Evolutionary conservation across 2,329 filamentous ascomycete species (phyloP).

Genomic region (Claviceps digitariae): DNA sequence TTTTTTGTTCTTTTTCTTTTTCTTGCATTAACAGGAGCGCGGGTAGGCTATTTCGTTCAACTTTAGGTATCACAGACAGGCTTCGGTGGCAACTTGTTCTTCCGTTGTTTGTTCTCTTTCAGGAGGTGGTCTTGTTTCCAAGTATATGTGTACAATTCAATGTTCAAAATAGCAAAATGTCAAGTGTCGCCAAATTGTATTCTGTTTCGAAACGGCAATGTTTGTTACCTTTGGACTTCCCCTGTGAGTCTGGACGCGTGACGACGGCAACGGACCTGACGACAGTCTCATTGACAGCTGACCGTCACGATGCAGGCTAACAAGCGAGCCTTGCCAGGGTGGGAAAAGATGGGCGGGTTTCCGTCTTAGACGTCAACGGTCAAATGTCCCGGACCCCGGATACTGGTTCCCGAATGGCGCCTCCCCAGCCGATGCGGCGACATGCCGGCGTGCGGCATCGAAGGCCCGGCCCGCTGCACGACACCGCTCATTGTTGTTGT

Average conservation of each 20-base stretch:
- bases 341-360: not conserved
- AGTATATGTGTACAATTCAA: not conserved
- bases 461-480: not conserved
- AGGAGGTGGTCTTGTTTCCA: not conserved
- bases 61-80: not conserved
- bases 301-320: not conserved
- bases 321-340: not conserved
- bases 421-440: not conserved
- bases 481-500: not conserved
- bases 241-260: too few species aligned
- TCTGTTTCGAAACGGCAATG: not conserved
- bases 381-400: not conserved
- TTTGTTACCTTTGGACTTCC: not conserved
- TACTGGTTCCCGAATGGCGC: not conserved
- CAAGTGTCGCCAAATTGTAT: too few species aligned
- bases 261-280: too few species aligned
- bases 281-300: not conserved
- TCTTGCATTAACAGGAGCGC: not conserved
- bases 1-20: too few species aligned
- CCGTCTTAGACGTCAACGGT: too few species aligned
- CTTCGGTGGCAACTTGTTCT: not conserved
- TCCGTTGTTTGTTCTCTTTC: not conserved
- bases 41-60: not conserved
- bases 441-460: not conserved
- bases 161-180: not conserved